Percentiles rank a stretch among this genome's conserved stretches.
These are phyloP conservation scores for Apostasia ramifera DNA, from an alignment of 106 monocot species.

Conservation along the genomic window DNA sequence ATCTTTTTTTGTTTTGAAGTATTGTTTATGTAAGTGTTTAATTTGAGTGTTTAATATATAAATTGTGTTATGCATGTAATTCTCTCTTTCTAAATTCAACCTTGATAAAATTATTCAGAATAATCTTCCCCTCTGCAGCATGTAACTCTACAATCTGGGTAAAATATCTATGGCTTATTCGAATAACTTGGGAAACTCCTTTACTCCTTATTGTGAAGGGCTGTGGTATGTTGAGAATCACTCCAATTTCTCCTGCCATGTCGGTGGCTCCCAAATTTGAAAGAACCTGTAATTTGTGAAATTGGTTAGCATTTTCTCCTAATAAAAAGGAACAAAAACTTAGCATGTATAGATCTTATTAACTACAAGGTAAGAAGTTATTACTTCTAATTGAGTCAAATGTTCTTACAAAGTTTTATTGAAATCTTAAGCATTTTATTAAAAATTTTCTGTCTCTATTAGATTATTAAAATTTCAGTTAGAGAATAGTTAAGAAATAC, in stretches of 20 bases:
- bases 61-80: too few species aligned
- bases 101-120: slow-evolving; percentile 47
- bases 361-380: too few species aligned
- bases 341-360: background rate
- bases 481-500: slow-evolving; percentile 17
- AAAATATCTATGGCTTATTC: slow-evolving; percentile 46
- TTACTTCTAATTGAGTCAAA: too few species aligned
- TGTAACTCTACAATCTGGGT: slow-evolving; percentile 36
- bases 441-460: too few species aligned
- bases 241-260: slow-evolving; percentile 57
- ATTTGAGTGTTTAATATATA: background rate
- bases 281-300: slow-evolving; percentile 25
- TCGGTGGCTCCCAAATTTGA: slow-evolving; percentile 30
- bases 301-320: background rate
- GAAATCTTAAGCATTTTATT: too few species aligned
- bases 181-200: slow-evolving; percentile 51
- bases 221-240: slow-evolving; percentile 68
- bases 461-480: too few species aligned
- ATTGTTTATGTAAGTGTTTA: too few species aligned
- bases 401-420: too few species aligned
- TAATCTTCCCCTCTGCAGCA: slow-evolving; percentile 27
- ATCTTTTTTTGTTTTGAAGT: too few species aligned
- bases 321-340: background rate
- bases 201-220: slow-evolving; percentile 67
- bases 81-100: slow-evolving; percentile 11